phyloP scores from a whole-genome alignment of 495 filamentous ascomycete species.

The Astrothelium subdiscretum region DNA sequence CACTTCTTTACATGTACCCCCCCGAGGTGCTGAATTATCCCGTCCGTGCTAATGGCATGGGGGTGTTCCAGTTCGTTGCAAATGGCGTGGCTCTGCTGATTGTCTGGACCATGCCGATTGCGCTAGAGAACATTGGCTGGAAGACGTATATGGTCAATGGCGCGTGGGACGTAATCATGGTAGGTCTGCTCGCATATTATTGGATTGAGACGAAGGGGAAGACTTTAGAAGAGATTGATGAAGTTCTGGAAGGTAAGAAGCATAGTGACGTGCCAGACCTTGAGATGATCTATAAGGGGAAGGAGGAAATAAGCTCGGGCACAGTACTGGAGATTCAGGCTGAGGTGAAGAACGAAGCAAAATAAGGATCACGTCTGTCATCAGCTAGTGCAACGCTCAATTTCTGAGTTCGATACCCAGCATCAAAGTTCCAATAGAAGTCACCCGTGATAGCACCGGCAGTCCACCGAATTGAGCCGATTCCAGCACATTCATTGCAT shows the following conservation, averaged over 20 bases:
- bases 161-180: constrained; percentile 17
- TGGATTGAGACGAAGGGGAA: constrained; percentile 16
- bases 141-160: constrained; percentile 23
- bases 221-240: constrained; percentile 18
- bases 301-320: neutral
- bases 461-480: no score
- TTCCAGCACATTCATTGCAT: no score
- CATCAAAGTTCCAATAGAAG: no score
- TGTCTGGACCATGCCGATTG: constrained; percentile 42
- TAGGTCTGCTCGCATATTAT: constrained; percentile 15
- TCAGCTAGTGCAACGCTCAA: no score
- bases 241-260: constrained; percentile 29
- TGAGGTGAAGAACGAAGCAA: neutral
- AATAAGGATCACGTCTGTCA: no score
- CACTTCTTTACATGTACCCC: constrained; percentile 48
- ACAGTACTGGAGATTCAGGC: neutral
- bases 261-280: constrained; percentile 35
- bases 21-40: constrained; percentile 36
- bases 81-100: constrained; percentile 38
- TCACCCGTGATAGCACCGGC: no score
- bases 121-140: constrained; percentile 21
- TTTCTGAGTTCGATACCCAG: no score
- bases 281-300: constrained; percentile 28
- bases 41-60: constrained; percentile 23
- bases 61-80: constrained; percentile 19